These are phyloP conservation scores for Skeletonema tropicum DNA, from an alignment of 108 stramenopile genomes.

Conservation along the genomic window DNA sequence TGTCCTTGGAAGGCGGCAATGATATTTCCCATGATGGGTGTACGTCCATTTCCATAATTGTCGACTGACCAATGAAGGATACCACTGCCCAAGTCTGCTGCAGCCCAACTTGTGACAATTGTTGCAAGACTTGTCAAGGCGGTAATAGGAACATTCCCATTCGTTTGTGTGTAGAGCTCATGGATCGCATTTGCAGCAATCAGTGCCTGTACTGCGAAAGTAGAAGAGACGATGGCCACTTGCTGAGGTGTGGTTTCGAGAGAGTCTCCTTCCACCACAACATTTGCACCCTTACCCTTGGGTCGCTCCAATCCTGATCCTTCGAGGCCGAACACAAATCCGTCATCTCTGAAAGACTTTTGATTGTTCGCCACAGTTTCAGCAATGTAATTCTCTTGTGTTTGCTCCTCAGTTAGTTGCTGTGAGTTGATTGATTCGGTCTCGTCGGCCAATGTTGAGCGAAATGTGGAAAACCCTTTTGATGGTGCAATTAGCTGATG, in stretches of 20 bases:
- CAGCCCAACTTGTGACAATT: conserved; percentile 56
- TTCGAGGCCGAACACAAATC: conserved; percentile 83
- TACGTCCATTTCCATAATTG: conserved; percentile 92
- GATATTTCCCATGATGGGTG: conserved; percentile 91
- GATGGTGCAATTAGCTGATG: neutral
- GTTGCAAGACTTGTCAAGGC: conserved; percentile 41
- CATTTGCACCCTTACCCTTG: conserved; percentile 60
- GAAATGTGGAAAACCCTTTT: neutral
- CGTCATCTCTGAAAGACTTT: conserved; percentile 71
- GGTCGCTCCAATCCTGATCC: conserved; percentile 82
- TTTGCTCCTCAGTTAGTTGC: conserved; percentile 14
- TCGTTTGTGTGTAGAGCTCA: conserved; percentile 29
- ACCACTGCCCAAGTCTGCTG: conserved; percentile 88
- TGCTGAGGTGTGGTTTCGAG: conserved; percentile 73
- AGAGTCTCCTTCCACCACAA: conserved; percentile 82
- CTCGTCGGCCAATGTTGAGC: conserved; percentile 16
- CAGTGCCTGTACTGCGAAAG: conserved; percentile 61
- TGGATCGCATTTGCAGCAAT: conserved; percentile 49
- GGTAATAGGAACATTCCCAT: conserved; percentile 45
- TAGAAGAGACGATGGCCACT: conserved; percentile 59
- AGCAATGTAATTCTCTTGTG: conserved; percentile 1
- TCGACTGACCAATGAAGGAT: conserved; percentile 95
- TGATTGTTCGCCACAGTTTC: neutral
- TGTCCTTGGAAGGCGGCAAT: conserved; percentile 97
- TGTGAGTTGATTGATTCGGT: conserved; percentile 1